Evolutionary conservation across 345 rosid genomes (phyloP), one percentile per base, ranked within the genome.

Genomic region (Hypericum perforatum): DNA sequence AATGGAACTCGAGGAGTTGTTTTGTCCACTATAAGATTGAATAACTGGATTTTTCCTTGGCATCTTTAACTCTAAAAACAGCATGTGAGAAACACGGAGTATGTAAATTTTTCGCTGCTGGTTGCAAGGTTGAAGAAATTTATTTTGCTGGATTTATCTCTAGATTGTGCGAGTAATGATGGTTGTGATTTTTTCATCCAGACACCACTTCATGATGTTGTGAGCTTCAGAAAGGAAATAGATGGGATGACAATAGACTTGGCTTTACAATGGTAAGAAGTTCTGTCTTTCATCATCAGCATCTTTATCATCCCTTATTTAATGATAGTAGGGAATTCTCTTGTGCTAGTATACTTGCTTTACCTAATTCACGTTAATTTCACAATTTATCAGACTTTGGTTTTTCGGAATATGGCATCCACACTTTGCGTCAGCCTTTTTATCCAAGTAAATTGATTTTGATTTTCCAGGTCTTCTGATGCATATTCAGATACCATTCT

Each of bases 401-500:
- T 10, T 15, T 6, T 46, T 40, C 7, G 16, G 9, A 37, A 41
- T 50, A 53, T 42, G 45, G 51, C 11, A 6, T 37, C 11, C 11
- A 15, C 12, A 43, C 43, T 13, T 54, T 47, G 5, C 49, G 43
- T 36, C 36, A 40, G 45, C 57, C 13, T 2, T 57, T 41, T 73
- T 46, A 41, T 58, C 56, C 57, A 12, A 13, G 38, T 55, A 60
- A n/a, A 39, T 52, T 52, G 45, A 39, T 67, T 43, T 14, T 67
- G 68, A 53, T 68, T 59, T 62, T 45, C 58, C 55, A 89, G 98
- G 98, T 92, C 94, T 64, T 79, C 85, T 43, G 97, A 92, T 84
- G 97, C 91, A 63, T 92, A 92, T 73, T 85, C 98, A 44, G 98
- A 88, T 75, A 88, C 91, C 52, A 66, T 88, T 70, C 75, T 94